A percentile compares a stretch with the other conserved stretches of the same genome.
Conservation (phyloP, 768 basidiomycete species). For the Saitozyma sp. region DNA sequence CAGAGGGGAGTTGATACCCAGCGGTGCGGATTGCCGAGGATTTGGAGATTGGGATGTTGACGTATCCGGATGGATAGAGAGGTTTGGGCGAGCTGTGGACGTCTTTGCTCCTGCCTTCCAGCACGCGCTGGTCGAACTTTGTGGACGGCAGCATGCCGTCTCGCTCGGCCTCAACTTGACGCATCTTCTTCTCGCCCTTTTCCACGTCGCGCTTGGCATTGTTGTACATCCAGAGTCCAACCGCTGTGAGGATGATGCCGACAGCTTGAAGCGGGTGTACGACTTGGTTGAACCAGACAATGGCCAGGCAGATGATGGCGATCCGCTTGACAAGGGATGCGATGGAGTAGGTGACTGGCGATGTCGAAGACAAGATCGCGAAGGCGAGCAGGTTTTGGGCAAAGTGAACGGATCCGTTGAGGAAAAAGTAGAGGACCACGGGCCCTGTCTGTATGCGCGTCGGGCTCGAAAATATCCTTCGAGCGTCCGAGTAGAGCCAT, state of each 20-base stretch:
- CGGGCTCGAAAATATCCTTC: constrained; percentile 63
- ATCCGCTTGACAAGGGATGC: constrained; percentile 97
- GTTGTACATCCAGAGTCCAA: constrained; percentile 95
- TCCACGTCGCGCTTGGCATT: constrained; percentile 88
- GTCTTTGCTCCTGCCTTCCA: constrained; percentile 28
- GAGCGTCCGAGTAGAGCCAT: constrained; percentile 87
- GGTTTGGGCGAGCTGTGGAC: constrained; percentile 37
- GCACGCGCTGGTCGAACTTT: constrained; percentile 36
- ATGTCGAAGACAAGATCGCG: constrained; percentile 89
- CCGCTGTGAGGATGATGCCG: constrained; percentile 87
- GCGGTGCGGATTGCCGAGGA: constrained; percentile 23
- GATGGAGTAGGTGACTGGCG: constrained; percentile 98
- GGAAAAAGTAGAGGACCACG: constrained; percentile 76
- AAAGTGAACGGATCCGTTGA: constrained; percentile 95
- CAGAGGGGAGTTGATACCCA: constrained; percentile 9
- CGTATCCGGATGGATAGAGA: constrained; percentile 13
- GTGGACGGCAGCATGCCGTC: constrained; percentile 49
- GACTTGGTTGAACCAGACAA: constrained; percentile 90
- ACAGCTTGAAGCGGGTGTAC: constrained; percentile 80
- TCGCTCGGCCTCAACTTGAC: constrained; percentile 54
- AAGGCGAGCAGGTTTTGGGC: constrained; percentile 97
- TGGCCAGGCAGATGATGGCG: constrained; percentile 94
- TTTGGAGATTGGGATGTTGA: constrained; percentile 8
- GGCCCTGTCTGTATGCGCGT: constrained; percentile 42
- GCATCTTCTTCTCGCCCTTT: constrained; percentile 83